phyloP scores from a whole-genome alignment of 2,329 filamentous ascomycete genomes.

The Colletotrichum musae region DNA sequence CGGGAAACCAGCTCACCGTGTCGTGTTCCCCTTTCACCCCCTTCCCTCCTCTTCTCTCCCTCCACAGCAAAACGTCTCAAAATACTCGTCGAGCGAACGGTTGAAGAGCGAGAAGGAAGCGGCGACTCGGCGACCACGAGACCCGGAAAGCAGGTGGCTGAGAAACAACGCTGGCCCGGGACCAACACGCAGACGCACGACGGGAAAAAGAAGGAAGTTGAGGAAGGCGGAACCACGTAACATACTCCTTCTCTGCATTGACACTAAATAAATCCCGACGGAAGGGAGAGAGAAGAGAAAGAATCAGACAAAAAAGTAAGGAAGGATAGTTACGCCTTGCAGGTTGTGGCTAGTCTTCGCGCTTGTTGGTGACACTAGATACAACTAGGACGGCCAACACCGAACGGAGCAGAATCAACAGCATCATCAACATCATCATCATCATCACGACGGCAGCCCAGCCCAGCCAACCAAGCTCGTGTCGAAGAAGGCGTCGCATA shows the following conservation, averaged over 20 bases:
- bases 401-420: constrained; percentile 24
- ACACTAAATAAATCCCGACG: too few relatives aligned
- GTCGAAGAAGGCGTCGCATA: constrained; percentile 23
- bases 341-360: neutral
- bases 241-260: too few relatives aligned
- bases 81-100: neutral
- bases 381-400: neutral
- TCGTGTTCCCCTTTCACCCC: neutral
- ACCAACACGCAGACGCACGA: neutral
- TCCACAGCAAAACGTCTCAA: neutral
- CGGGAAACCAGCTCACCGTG: neutral
- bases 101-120: neutral
- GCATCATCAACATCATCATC: constrained; percentile 32
- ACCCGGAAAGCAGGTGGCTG: neutral
- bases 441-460: constrained; percentile 8
- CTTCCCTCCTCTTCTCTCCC: too few relatives aligned
- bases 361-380: constrained; percentile 20
- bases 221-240: too few relatives aligned
- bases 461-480: constrained; percentile 15
- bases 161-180: neutral
- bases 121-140: neutral
- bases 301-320: too few relatives aligned
- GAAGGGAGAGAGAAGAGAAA: too few relatives aligned
- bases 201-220: neutral
- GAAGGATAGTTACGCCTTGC: too few relatives aligned